Base-by-base conservation (phyloP, 768 basidiomycete species). In the Pisolithus orientalis region DNA sequence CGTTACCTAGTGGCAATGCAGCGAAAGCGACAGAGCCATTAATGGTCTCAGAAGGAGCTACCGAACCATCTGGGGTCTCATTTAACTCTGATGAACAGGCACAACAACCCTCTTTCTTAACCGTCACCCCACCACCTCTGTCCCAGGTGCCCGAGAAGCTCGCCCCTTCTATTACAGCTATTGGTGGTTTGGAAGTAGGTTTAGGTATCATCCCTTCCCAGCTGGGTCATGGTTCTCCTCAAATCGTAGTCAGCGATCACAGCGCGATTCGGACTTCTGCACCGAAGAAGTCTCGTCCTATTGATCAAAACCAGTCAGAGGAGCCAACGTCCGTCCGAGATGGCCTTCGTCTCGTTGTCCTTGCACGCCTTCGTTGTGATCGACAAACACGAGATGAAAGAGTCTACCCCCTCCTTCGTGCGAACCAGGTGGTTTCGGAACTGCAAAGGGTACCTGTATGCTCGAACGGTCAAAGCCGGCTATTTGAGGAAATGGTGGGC, bases 311-410 rank as follows among this genome's bases (percentile, higher is more conserved):
- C 10, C 49, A 42, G 29, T 25, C 45, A 37, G 11, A 34, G 44
- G 53, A 63, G 28, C 49, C 57, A 37, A 78, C 72, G 47, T 75
- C 79, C 10, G 72, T 80, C 7, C 64, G 70, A 44, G 87, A 88
- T 44, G 84, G 82, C 7, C 72, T 90, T 40, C 80, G 80, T 25
- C 69, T 83, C 27, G 79, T 83, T 13, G 75, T 86, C 27, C 79
- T 80, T 70, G 77, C 80, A 9, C 77, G 87, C 28, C 72, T 83
- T 39, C 73, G 78, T 34, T 74, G 70, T 54, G 84, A 87, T 62
- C 72, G 69, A 13, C 82, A 85, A 63, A 77, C 83, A 10, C 79
- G 79, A 21, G 75, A 78, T 39, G 83, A 86, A 58, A 78, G 80
- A 21, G 73, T 86, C 9, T 73, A 76, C 25, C 85, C 85, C 1